phyloP scores from a whole-genome alignment of 2,329 filamentous ascomycete genomes.

The Trichoderma sp. region DNA sequence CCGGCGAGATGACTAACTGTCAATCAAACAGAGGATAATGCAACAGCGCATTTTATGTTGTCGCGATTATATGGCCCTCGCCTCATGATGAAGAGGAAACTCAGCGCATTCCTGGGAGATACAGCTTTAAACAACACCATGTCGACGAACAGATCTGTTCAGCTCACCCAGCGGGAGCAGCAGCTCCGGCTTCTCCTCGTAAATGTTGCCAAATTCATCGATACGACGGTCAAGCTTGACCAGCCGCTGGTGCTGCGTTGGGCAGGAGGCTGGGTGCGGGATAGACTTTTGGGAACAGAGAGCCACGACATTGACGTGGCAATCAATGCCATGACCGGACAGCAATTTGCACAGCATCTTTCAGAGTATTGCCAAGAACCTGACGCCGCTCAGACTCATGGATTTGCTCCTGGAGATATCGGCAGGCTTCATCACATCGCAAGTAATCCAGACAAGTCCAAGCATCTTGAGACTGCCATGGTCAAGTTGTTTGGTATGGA shows the following conservation, averaged over 20 bases:
- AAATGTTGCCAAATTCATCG: slow-evolving; percentile 68
- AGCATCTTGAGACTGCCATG: slow-evolving; percentile 90
- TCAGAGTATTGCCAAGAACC: slow-evolving; percentile 63
- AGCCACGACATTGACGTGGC: slow-evolving; percentile 83
- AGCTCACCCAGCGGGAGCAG: slow-evolving; percentile 67
- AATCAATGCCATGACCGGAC: slow-evolving; percentile 82
- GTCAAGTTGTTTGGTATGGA: slow-evolving; percentile 82
- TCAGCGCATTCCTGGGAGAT: slow-evolving; percentile 30
- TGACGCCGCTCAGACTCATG: slow-evolving; percentile 60
- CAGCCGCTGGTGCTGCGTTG: slow-evolving; percentile 67
- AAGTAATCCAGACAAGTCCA: slow-evolving; percentile 92
- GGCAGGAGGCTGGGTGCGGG: slow-evolving; percentile 84
- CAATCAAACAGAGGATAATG: background rate
- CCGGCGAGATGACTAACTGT: background rate
- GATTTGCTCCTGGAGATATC: slow-evolving; percentile 56
- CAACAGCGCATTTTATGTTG: slow-evolving; percentile 23
- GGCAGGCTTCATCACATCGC: slow-evolving; percentile 83
- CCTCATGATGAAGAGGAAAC: slow-evolving; percentile 36
- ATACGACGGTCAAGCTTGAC: slow-evolving; percentile 45
- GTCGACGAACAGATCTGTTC: slow-evolving; percentile 32
- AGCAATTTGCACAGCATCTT: slow-evolving; percentile 68
- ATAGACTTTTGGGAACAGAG: slow-evolving; percentile 70
- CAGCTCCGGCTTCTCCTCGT: slow-evolving; percentile 74
- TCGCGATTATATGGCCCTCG: slow-evolving; percentile 24
- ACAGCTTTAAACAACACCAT: slow-evolving; percentile 20